Conservation (phyloP, 306 rosid genomes). For the Quercus alba region DNA sequence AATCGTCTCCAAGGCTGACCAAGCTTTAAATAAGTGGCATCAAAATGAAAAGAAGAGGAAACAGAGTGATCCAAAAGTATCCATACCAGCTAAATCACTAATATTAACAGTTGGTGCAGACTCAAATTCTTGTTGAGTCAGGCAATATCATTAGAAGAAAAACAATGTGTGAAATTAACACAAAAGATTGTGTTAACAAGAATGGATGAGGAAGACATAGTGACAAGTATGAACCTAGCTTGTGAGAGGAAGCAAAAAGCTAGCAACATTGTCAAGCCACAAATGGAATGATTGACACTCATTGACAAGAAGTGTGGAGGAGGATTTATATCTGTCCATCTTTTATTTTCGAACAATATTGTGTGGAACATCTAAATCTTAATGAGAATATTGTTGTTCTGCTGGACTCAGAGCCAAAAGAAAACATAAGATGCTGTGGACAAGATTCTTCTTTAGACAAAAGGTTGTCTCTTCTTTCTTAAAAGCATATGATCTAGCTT, state of each 20-base stretch:
- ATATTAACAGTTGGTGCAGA: constrained; percentile 6
- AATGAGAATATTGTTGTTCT: neutral
- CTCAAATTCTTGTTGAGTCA: neutral
- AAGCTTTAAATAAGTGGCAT: constrained; percentile 39
- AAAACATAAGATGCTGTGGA: neutral
- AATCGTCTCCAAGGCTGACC: constrained; percentile 79
- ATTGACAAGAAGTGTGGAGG: neutral
- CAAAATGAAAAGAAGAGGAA: constrained; percentile 40
- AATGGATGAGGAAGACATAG: neutral
- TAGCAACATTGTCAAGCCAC: neutral
- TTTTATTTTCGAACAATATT: neutral
- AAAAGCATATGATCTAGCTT: too few relatives aligned
- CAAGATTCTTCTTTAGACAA: neutral
- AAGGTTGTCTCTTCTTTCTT: neutral
- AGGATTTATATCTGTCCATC: neutral
- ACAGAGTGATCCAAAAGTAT: too few relatives aligned
- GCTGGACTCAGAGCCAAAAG: neutral
- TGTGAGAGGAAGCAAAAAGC: neutral
- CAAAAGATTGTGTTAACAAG: neutral
- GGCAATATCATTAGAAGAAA: neutral
- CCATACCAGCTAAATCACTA: too few relatives aligned
- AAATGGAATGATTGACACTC: neutral
- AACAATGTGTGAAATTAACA: neutral
- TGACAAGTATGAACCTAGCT: neutral
- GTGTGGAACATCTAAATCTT: neutral